phyloP scores from a whole-genome alignment of 1,284 basidiomycete species.

The Mycosarcoma maydis region DNA sequence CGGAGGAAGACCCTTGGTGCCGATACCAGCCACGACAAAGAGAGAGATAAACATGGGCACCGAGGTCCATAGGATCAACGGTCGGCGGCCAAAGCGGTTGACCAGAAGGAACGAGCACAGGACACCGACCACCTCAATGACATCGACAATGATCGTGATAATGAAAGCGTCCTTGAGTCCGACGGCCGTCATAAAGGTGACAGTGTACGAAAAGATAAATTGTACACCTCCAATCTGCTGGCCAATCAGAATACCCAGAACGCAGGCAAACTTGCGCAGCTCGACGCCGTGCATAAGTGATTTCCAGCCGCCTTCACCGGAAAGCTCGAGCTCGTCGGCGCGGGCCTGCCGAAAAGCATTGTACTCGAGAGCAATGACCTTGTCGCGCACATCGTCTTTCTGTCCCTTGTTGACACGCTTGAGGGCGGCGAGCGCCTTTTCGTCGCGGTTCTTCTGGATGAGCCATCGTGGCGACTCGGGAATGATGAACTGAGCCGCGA shows the following conservation, averaged over 20 bases:
- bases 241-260: slow-evolving; percentile 68
- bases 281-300: slow-evolving; percentile 65
- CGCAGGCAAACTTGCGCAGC: slow-evolving; percentile 67
- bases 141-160: slow-evolving; percentile 67
- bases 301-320: slow-evolving; percentile 67
- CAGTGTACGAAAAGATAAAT: slow-evolving; percentile 68
- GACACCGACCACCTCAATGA: slow-evolving; percentile 68
- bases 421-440: slow-evolving; percentile 68
- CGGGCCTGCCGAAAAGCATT: slow-evolving; percentile 68
- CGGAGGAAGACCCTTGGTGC: slow-evolving; percentile 56
- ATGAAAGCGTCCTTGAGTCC: slow-evolving; percentile 68
- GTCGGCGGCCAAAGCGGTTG: slow-evolving; percentile 69
- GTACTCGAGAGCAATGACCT: slow-evolving; percentile 64
- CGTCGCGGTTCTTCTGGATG: slow-evolving; percentile 67
- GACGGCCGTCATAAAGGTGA: slow-evolving; percentile 49
- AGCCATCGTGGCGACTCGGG: slow-evolving; percentile 69
- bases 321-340: slow-evolving; percentile 66
- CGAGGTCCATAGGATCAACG: slow-evolving; percentile 68
- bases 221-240: slow-evolving; percentile 66
- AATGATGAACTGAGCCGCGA: slow-evolving; percentile 65
- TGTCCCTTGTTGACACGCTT: slow-evolving; percentile 68
- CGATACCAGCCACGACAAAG: slow-evolving; percentile 68
- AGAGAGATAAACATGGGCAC: slow-evolving; percentile 69
- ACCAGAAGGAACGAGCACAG: slow-evolving; percentile 68
- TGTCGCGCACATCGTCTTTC: slow-evolving; percentile 61